These are phyloP conservation scores for Stephanodiscus triporus DNA, from an alignment of 108 stramenopile genomes.

Conservation along the genomic window DNA sequence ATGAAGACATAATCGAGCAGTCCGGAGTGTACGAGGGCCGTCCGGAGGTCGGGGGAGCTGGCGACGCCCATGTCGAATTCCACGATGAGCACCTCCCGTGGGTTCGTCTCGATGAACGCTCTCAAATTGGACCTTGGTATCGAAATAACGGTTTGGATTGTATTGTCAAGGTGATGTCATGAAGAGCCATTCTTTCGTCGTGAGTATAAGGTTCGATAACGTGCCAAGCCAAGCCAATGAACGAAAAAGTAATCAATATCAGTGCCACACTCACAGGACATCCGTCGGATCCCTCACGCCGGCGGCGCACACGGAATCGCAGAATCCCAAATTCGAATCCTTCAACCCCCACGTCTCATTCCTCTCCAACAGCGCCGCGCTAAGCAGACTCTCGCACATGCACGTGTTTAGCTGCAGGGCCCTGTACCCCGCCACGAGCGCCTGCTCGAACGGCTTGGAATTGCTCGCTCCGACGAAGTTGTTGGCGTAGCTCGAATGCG, in stretches of 20 bases:
- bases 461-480: slow-evolving; percentile 55
- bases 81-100: slow-evolving; percentile 59
- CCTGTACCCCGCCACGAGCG: slow-evolving; percentile 68
- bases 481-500: slow-evolving; percentile 57
- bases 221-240: too few relatives aligned
- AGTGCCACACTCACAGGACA: background rate
- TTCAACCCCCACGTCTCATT: background rate
- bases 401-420: slow-evolving; percentile 65
- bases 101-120: slow-evolving; percentile 36
- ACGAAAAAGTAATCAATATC: too few relatives aligned
- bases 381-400: slow-evolving; percentile 44
- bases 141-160: too few relatives aligned
- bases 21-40: slow-evolving; percentile 25
- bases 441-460: slow-evolving; percentile 55
- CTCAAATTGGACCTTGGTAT: slow-evolving; percentile 2
- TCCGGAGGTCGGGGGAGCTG: slow-evolving; percentile 11
- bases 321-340: slow-evolving; percentile 33
- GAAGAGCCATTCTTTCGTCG: background rate
- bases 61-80: slow-evolving; percentile 61
- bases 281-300: slow-evolving; percentile 47
- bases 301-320: slow-evolving; percentile 51
- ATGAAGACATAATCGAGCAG: slow-evolving; percentile 22
- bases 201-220: too few relatives aligned
- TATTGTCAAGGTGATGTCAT: too few relatives aligned
- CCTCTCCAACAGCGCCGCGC: slow-evolving; percentile 5